A percentile compares a stretch with the other conserved stretches of the same genome.
These are phyloP conservation scores for Edaphochlamys debaryana DNA, from an alignment of 139 green algal species.

Conservation along the genomic window DNA sequence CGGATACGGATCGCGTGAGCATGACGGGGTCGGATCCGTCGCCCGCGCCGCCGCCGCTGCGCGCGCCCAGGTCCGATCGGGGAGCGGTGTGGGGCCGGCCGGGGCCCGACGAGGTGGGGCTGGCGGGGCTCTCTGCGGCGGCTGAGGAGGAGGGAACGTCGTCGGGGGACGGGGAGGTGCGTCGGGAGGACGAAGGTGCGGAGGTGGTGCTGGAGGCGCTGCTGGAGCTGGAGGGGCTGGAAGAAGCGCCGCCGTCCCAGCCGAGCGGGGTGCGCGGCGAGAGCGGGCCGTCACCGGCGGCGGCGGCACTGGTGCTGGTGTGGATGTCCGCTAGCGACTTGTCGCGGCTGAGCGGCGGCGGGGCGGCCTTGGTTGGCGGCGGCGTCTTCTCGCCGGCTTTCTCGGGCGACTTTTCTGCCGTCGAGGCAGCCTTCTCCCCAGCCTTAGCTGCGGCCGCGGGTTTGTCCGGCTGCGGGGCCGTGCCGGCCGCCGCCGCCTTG, in stretches of 20 bases:
- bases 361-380: background rate
- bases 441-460: too few species aligned
- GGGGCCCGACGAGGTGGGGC: background rate
- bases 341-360: background rate
- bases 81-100: constrained; percentile 23
- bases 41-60: too few species aligned
- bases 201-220: background rate
- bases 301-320: background rate
- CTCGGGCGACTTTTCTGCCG: too few species aligned
- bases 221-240: background rate
- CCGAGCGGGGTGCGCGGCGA: constrained; percentile 30
- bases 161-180: background rate
- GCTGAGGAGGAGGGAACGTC: background rate
- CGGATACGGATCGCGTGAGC: constrained; percentile 4
- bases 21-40: too few species aligned
- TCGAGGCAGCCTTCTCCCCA: too few species aligned
- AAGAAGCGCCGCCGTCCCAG: background rate
- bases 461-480: too few species aligned
- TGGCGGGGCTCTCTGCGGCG: too few species aligned
- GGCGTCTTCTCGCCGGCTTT: background rate
- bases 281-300: background rate
- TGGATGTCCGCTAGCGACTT: constrained; percentile 9
- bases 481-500: background rate
- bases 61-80: background rate
- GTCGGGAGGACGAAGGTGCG: background rate